Percentiles rank a stretch among this genome's conserved stretches.
Conservation (phyloP, 2,329 filamentous ascomycete species). For the Sclerotinia subarctica region DNA sequence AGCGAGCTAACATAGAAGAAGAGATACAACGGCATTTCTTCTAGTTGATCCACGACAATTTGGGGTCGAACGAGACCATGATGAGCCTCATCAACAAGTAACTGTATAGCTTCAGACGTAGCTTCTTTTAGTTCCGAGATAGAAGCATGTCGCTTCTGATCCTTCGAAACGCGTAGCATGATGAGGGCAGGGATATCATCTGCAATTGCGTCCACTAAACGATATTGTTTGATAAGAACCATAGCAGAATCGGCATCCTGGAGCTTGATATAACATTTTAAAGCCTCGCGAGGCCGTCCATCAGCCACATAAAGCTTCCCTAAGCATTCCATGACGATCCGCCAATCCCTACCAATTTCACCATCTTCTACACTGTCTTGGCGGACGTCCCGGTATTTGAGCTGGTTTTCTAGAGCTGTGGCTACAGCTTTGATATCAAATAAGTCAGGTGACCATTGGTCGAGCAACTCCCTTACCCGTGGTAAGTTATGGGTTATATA, state of each 20-base stretch:
- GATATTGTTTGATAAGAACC: slow-evolving; percentile 78
- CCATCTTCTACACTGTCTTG: slow-evolving; percentile 75
- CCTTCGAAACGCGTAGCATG: slow-evolving; percentile 74
- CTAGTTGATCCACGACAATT: slow-evolving; percentile 75
- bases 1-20: slow-evolving; percentile 89
- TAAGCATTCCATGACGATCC: slow-evolving; percentile 80
- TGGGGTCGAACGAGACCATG: slow-evolving; percentile 79
- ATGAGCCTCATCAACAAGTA: slow-evolving; percentile 88
- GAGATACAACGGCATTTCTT: slow-evolving; percentile 68
- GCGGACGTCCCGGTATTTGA: slow-evolving; percentile 70
- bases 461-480: slow-evolving; percentile 73
- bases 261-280: slow-evolving; percentile 83
- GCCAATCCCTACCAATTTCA: slow-evolving; percentile 76
- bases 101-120: slow-evolving; percentile 76
- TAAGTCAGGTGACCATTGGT: slow-evolving; percentile 78
- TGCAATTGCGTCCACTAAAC: slow-evolving; percentile 82
- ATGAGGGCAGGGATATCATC: slow-evolving; percentile 92
- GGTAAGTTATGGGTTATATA: slow-evolving; percentile 78
- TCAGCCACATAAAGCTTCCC: slow-evolving; percentile 81
- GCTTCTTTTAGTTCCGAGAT: slow-evolving; percentile 71
- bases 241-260: slow-evolving; percentile 92
- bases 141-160: slow-evolving; percentile 62
- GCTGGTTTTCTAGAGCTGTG: slow-evolving; percentile 75
- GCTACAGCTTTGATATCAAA: slow-evolving; percentile 77
- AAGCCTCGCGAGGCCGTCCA: slow-evolving; percentile 76